Evolutionary conservation across 2,329 filamentous ascomycete genomes (phyloP).

Genomic region (Colletotrichum simmondsii): DNA sequence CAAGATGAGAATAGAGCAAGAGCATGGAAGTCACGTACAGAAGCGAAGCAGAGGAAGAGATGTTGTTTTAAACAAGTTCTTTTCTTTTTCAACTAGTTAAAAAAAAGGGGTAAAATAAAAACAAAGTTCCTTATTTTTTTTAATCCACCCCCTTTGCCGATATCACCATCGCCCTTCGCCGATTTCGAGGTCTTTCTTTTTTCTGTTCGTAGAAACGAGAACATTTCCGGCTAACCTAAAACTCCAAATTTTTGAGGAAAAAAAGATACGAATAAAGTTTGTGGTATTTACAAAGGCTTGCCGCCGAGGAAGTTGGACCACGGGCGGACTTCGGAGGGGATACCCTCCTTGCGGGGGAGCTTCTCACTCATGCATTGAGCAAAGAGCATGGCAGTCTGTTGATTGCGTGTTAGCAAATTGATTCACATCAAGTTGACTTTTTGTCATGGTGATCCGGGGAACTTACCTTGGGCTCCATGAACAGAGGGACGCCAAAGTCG

Average conservation of each 20-base stretch:
- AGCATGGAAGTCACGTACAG: background rate
- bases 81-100: background rate
- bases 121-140: background rate
- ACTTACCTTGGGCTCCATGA: conserved; percentile 95
- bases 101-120: background rate
- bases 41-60: background rate
- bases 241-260: conserved; percentile 1
- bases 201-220: background rate
- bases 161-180: conserved; percentile 1
- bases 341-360: conserved; percentile 86
- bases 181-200: conserved; percentile 6
- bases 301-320: conserved; percentile 97
- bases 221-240: conserved; percentile 16
- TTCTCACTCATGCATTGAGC: conserved; percentile 98
- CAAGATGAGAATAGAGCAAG: background rate
- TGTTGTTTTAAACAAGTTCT: background rate
- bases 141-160: background rate
- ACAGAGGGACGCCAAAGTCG: conserved; percentile 96
- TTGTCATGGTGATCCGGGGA: conserved; percentile 1
- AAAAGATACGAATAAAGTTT: background rate
- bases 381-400: conserved; percentile 92
- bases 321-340: conserved; percentile 88
- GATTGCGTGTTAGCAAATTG: conserved; percentile 42
- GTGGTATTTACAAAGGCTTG: conserved; percentile 74
- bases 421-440: background rate